Base-by-base conservation (phyloP, 306 rosid genomes). In the Trichosanthes cucumerina region DNA sequence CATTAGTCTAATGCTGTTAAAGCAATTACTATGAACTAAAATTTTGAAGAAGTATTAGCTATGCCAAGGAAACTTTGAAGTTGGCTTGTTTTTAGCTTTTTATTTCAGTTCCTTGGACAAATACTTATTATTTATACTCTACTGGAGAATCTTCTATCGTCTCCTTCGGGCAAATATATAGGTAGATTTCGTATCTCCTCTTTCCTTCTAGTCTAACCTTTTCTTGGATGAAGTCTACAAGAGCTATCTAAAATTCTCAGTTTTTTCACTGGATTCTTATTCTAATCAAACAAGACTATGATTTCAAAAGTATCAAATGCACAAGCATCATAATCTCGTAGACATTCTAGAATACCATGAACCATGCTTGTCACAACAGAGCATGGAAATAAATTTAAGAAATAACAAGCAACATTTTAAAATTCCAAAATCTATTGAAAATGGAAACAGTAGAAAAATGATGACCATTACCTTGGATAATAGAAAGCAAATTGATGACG, bases 401-500 rank as follows among this genome's bases (percentile, higher is more conserved):
- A 24, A 15, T 9, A 49, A 2, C 76, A 23, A 23, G 75, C 56
- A 70, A 70, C 2, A 70, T 70, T 70, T 70, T 44, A 43, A 34
- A 70, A 14, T 56, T 23, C 33, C 53, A 70, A 44, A 44, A 23
- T 6, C 56, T 70, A 23, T 12, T 28, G 16, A 49, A 49, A 72
- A 47, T 73, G 60, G 69, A 34, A 33, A 73, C 60, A 46, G 9
- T 26, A 66, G n/a, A 13, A 9, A 49, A 73, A 73, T 26, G 60
- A 49, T 8, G 44, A 73, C 21, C 26, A 41, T 60, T 77, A 91
- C 98, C 97, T 92, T 91, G 2, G 97, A 89, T 74, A 70, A 87
- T 83, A 89, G 79, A 39, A 87, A 79, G 86, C 93, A 85, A 76
- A 91, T 87, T 31, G 98, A 92, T 68, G 98, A 88, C 12, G 90